Percentiles rank a stretch among this genome's conserved stretches.
phyloP scores from a whole-genome alignment of 2,329 filamentous ascomycete genomes.

The Arthrinium phaeospermum region DNA sequence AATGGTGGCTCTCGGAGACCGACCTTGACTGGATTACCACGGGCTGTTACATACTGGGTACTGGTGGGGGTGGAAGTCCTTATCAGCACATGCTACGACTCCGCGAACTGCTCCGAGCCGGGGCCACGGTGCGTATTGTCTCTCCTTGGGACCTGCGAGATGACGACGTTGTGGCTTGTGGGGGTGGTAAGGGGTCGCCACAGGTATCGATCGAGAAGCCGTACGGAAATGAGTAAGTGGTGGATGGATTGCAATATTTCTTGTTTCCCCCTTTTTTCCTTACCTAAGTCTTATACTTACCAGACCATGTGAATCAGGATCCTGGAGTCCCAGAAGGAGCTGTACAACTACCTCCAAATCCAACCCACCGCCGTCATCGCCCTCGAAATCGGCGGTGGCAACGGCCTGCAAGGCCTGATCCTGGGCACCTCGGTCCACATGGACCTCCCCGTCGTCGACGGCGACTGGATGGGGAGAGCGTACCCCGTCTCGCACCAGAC shows the following conservation, averaged over 20 bases:
- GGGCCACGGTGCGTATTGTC: constrained; percentile 57
- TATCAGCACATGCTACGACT: constrained; percentile 59
- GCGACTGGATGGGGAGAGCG: constrained; percentile 63
- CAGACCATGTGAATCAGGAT: constrained; percentile 34
- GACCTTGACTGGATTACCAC: constrained; percentile 62
- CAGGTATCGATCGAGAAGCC: constrained; percentile 66
- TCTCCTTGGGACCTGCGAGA: constrained; percentile 56
- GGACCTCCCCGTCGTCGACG: constrained; percentile 57
- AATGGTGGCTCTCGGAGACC: constrained; percentile 63
- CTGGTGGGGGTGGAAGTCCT: constrained; percentile 63
- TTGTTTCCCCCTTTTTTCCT: background rate
- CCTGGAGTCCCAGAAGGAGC: constrained; percentile 54
- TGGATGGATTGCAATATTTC: background rate
- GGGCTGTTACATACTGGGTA: constrained; percentile 67
- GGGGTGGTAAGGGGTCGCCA: constrained; percentile 64
- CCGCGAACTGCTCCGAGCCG: constrained; percentile 54
- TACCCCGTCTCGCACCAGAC: constrained; percentile 63
- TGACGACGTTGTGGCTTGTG: constrained; percentile 58
- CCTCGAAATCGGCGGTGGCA: constrained; percentile 70
- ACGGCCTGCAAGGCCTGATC: constrained; percentile 64
- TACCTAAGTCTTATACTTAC: background rate
- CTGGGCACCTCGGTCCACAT: constrained; percentile 60
- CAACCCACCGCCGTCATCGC: constrained; percentile 48
- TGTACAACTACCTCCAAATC: constrained; percentile 53
- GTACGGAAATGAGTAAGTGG: constrained; percentile 53